Evolutionary conservation across 2,329 filamentous ascomycete species (phyloP).

Genomic region (Alternaria novae-zelandiae): DNA sequence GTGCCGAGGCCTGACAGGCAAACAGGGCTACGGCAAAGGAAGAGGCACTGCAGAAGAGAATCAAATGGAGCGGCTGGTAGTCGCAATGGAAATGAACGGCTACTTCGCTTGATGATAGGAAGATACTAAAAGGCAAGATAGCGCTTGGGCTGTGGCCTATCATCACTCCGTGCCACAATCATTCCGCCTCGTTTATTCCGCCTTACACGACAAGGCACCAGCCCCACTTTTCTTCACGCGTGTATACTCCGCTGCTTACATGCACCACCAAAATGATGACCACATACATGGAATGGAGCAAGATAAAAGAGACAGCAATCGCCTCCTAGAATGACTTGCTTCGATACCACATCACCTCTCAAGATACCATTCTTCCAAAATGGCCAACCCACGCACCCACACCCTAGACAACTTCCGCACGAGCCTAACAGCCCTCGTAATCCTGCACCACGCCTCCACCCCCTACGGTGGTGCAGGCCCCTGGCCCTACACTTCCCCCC

Average conservation of each 20-base stretch:
- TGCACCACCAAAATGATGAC: background rate
- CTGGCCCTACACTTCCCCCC: constrained; percentile 18
- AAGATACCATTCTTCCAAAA: background rate
- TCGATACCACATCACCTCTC: background rate
- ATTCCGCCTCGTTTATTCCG: background rate
- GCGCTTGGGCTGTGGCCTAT: background rate
- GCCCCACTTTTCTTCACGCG: constrained; percentile 1
- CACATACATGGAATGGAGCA: background rate
- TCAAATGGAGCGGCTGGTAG: constrained; percentile 70
- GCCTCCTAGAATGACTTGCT: background rate
- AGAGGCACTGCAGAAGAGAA: constrained; percentile 57
- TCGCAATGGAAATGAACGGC: constrained; percentile 73
- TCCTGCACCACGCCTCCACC: constrained; percentile 25
- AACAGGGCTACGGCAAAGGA: constrained; percentile 53
- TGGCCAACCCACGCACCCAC: constrained; percentile 7
- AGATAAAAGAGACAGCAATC: background rate
- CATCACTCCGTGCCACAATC: background rate
- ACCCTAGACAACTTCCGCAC: constrained; percentile 30
- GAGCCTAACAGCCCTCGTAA: constrained; percentile 24
- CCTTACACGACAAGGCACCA: background rate
- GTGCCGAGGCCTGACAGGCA: constrained; percentile 71
- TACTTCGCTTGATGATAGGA: constrained; percentile 58
- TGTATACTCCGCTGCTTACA: background rate
- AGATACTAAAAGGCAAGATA: too few relatives aligned
- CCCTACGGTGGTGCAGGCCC: constrained; percentile 26